Evolutionary conservation across 768 basidiomycete species (phyloP).

Genomic region (Candolleomyces eurysporus): DNA sequence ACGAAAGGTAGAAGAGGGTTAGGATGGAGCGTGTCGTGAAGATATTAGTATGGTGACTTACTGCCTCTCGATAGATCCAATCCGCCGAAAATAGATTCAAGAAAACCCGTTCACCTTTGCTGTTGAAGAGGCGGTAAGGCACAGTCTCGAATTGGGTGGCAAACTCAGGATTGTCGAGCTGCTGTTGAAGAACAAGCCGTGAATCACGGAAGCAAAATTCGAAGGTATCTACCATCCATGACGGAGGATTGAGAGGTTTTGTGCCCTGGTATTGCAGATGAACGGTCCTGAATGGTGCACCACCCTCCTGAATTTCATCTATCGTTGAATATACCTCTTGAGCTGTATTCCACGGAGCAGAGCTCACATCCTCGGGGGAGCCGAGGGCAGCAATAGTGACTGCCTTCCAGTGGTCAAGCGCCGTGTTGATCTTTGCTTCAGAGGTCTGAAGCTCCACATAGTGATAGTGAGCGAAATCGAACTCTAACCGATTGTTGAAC

Average conservation of each 20-base stretch:
- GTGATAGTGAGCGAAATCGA: conserved; percentile 21
- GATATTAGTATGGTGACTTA: conserved; percentile 13
- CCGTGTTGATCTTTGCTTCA: conserved; percentile 14
- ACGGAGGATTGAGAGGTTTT: conserved; percentile 13
- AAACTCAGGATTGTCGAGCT: conserved; percentile 18
- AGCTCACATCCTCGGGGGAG: neutral
- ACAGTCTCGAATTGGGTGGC: conserved; percentile 12
- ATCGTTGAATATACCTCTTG: conserved; percentile 13
- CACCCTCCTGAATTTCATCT: conserved; percentile 15
- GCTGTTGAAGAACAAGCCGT: conserved; percentile 15
- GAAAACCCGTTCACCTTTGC: conserved; percentile 19
- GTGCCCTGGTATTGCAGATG: conserved; percentile 14
- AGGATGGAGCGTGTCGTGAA: neutral
- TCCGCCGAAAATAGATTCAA: conserved; percentile 34
- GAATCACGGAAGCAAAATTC: conserved; percentile 20
- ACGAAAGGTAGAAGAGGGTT: neutral
- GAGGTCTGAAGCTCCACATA: conserved; percentile 19
- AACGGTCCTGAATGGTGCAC: conserved; percentile 15
- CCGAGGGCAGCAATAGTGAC: conserved; percentile 7
- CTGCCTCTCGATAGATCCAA: conserved; percentile 35
- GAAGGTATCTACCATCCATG: conserved; percentile 23
- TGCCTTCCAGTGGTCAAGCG: conserved; percentile 18
- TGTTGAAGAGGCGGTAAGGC: conserved; percentile 24
- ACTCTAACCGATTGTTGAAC: conserved; percentile 12
- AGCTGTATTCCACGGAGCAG: conserved; percentile 8